A percentile compares a stretch with the other conserved stretches of the same genome.
Evolutionary conservation across 257 asterid genomes (phyloP).

Genomic region (Cordia subcordata): DNA sequence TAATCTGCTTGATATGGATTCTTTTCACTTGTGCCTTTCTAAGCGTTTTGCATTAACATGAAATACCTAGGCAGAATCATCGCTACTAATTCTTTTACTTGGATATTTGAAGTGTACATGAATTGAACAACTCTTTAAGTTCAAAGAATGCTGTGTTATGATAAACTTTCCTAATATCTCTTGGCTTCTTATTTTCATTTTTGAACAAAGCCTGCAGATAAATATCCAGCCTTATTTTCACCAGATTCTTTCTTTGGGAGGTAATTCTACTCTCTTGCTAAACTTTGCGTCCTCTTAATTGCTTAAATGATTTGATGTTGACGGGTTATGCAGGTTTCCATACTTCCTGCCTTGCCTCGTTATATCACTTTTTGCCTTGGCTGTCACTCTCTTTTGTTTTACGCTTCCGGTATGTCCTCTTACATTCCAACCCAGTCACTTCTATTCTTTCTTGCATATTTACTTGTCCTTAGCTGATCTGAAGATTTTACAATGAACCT

Average conservation of each 20-base stretch:
- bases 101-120: neutral
- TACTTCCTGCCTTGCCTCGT: constrained; percentile 76
- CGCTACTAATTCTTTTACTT: too few relatives aligned
- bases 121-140: neutral
- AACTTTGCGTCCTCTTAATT: constrained; percentile 4
- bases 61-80: too few relatives aligned
- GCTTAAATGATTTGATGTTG: neutral
- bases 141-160: neutral
- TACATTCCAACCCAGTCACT: neutral
- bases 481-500: neutral
- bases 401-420: constrained; percentile 71
- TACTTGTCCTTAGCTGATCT: neutral
- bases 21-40: too few relatives aligned
- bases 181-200: neutral
- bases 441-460: neutral
- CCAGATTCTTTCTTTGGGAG: constrained; percentile 63
- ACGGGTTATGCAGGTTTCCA: constrained; percentile 57
- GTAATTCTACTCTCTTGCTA: constrained; percentile 25
- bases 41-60: too few relatives aligned
- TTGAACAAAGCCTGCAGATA: constrained; percentile 67
- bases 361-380: constrained; percentile 61
- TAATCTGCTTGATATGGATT: too few relatives aligned
- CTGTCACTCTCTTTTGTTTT: constrained; percentile 39
- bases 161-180: neutral
- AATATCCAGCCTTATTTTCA: constrained; percentile 65